Base-by-base conservation (phyloP, 2,329 filamentous ascomycete genomes). In the Diplodia corticola region DNA sequence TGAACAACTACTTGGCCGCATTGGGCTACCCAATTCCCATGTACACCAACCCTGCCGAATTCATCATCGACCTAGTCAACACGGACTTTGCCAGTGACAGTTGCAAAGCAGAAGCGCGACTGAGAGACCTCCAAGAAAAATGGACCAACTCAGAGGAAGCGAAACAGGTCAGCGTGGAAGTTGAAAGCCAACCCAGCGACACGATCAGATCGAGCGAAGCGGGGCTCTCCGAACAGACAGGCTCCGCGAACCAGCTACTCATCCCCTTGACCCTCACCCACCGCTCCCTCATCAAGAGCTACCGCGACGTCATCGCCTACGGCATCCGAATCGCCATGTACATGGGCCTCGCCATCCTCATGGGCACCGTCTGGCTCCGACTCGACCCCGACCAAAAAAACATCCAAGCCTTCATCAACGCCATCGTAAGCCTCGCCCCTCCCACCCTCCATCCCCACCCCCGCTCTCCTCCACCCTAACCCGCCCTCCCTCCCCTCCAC, bases 341-440 rank as follows among this genome's bases (percentile, higher is more conserved):
- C 76, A 82, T 89, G 68, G 87, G 86, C 78, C 82, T 96, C 17
- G 91, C 91, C 1, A 86, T 95, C 71, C 89, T 95, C 86, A 93
- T 94, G 89, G 92, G 92, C 5, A 96, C 92, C 0, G 90, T 96
- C 13, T 96, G 91, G 89, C 80, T 96, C 15, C 87, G 92, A 5
- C 82, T 96, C 2, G 79, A 84, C 4, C 83, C 89, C 0, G 80
- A 83, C 0, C 92, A 96, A 74, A 80, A 84, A 65, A 89, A 90
- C 67, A 94, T 96, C 70, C 89, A 92, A 71, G 88, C 91, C 0
- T 91, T 91, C 72, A 92, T 88, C 76, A 96, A 96, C 75, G 90
- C 91, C 55, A 90, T 96, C 72, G 49, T 64, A 35, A 54, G 61
- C 6, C 2, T 20, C 0, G 1, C 4, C 5, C 24, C 10, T 33